A percentile compares a stretch with the other conserved stretches of the same genome.
These are phyloP conservation scores for Nidula microcarpa DNA, from an alignment of 768 basidiomycete genomes.

Conservation along the genomic window DNA sequence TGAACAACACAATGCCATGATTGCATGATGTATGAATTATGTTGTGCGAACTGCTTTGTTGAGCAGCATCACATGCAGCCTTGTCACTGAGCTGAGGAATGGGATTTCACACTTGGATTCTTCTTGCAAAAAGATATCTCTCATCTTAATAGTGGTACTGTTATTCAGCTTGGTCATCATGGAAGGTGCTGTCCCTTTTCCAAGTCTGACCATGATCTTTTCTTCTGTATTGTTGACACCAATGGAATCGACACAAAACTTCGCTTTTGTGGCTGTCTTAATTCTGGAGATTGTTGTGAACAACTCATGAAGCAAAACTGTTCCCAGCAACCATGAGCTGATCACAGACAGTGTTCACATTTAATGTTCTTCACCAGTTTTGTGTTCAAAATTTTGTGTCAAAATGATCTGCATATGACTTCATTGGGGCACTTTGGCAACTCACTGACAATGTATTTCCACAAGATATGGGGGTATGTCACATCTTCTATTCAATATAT, in stretches of 20 bases:
- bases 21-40: slow-evolving; percentile 2
- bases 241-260: slow-evolving; percentile 14
- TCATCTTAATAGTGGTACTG: slow-evolving; percentile 1
- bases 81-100: slow-evolving; percentile 21
- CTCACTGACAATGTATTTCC: slow-evolving; percentile 16
- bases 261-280: slow-evolving; percentile 13
- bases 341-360: slow-evolving; percentile 16
- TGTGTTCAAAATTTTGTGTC: slow-evolving; percentile 18
- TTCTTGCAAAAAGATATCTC: slow-evolving; percentile 18
- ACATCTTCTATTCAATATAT: background rate
- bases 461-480: slow-evolving; percentile 11
- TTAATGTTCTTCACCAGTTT: slow-evolving; percentile 13
- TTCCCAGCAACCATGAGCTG: slow-evolving; percentile 17
- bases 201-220: background rate
- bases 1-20: slow-evolving; percentile 10
- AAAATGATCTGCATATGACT: slow-evolving; percentile 17
- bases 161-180: slow-evolving; percentile 15
- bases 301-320: slow-evolving; percentile 14
- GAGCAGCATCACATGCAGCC: slow-evolving; percentile 8
- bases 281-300: background rate
- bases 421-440: slow-evolving; percentile 11
- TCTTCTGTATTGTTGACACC: slow-evolving; percentile 12
- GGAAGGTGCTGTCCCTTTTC: slow-evolving; percentile 7
- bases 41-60: slow-evolving; percentile 17
- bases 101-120: slow-evolving; percentile 9